These are phyloP conservation scores for Bacidia rubella DNA, from an alignment of 495 filamentous ascomycete species.

Conservation along the genomic window DNA sequence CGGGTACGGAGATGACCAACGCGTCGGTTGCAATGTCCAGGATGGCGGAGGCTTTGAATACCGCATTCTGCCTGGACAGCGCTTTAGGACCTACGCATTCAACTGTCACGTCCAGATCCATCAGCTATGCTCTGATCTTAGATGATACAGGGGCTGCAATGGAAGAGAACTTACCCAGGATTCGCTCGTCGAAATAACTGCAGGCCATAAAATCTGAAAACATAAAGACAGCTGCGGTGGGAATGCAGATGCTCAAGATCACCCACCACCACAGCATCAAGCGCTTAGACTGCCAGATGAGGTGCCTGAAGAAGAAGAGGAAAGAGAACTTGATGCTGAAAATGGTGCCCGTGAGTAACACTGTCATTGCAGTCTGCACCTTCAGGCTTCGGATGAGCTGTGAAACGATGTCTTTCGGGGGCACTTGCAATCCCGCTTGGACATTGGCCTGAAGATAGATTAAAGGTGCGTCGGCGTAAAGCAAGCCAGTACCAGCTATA, in stretches of 20 bases:
- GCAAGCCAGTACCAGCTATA: slow-evolving; percentile 3
- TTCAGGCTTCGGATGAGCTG: slow-evolving; percentile 8
- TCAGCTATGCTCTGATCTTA: background rate
- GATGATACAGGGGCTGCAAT: background rate
- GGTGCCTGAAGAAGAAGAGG: slow-evolving; percentile 10
- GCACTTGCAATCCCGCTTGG: slow-evolving; percentile 5
- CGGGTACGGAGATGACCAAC: slow-evolving; percentile 16
- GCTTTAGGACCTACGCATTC: slow-evolving; percentile 8
- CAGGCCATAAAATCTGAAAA: slow-evolving; percentile 12
- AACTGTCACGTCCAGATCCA: slow-evolving; percentile 1
- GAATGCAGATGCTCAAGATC: slow-evolving; percentile 6
- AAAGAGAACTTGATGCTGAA: slow-evolving; percentile 13
- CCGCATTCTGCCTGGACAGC: slow-evolving; percentile 7
- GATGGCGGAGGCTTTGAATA: slow-evolving; percentile 5
- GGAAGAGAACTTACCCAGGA: slow-evolving; percentile 6
- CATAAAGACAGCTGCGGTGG: slow-evolving; percentile 6
- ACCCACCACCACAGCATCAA: slow-evolving; percentile 15
- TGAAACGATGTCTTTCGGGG: slow-evolving; percentile 6
- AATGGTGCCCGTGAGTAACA: slow-evolving; percentile 4
- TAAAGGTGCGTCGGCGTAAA: slow-evolving; percentile 13
- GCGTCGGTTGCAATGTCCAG: slow-evolving; percentile 15
- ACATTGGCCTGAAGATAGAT: slow-evolving; percentile 13
- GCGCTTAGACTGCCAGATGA: slow-evolving; percentile 5
- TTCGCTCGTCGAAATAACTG: slow-evolving; percentile 10
- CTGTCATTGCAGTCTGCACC: slow-evolving; percentile 5